Conservation (phyloP, 345 rosid species). For the Arabidopsis thaliana region DNA sequence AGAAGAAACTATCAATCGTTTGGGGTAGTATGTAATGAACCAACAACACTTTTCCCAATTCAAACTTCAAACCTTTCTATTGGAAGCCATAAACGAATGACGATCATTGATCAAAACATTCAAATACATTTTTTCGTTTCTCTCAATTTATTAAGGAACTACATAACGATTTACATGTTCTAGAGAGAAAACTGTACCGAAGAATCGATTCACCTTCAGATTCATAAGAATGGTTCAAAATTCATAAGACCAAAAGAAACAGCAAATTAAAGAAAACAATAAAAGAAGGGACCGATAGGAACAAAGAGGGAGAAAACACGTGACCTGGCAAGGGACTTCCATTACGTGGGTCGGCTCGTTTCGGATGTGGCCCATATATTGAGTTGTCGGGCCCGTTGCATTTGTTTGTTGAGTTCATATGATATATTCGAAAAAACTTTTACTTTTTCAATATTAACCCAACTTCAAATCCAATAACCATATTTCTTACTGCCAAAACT, state of each 20-base stretch:
- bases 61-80: no score
- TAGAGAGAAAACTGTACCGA: no score
- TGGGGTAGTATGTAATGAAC: no score
- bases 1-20: no score
- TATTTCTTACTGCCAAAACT: background rate
- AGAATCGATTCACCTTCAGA: no score
- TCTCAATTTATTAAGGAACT: no score
- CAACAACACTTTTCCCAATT: no score
- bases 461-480: background rate
- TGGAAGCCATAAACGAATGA: no score
- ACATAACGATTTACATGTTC: no score
- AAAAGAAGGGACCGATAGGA: background rate
- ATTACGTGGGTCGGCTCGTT: background rate
- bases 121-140: no score
- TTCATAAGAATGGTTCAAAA: no score
- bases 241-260: background rate
- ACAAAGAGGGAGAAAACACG: slow-evolving; percentile 5
- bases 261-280: background rate
- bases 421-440: background rate
- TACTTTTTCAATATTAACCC: background rate
- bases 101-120: no score
- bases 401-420: background rate
- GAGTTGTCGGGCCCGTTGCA: background rate
- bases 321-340: background rate
- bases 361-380: slow-evolving; percentile 5